These are phyloP conservation scores for Solanum chacoense DNA, from an alignment of 305 asterid genomes.

Conservation along the genomic window DNA sequence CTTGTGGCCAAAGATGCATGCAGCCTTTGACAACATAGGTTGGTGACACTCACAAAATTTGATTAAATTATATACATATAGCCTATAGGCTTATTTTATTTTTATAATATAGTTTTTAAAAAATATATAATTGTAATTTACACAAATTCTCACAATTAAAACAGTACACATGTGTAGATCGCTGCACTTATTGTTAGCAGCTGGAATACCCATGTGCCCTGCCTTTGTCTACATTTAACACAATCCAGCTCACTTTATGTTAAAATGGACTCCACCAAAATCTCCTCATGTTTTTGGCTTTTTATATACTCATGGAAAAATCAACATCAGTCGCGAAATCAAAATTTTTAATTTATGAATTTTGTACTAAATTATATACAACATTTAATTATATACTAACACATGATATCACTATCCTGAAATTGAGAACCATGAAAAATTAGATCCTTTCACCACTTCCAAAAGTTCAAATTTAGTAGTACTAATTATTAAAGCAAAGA, in stretches of 20 bases:
- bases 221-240: slow-evolving; percentile 13
- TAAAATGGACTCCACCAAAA: neutral
- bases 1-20: neutral
- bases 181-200: neutral
- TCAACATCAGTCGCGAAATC: neutral
- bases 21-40: neutral
- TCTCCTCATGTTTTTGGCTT: neutral
- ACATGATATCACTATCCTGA: neutral
- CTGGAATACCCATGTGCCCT: slow-evolving; percentile 14
- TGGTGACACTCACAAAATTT: neutral
- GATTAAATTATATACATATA: neutral
- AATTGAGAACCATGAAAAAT: neutral
- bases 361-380: neutral
- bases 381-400: neutral
- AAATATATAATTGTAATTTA: neutral
- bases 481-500: neutral
- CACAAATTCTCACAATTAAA: neutral
- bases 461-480: neutral
- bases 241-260: slow-evolving; percentile 5
- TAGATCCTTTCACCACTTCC: neutral
- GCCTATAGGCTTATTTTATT: neutral
- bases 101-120: neutral
- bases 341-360: neutral
- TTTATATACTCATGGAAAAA: neutral
- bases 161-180: neutral